Percentiles rank a stretch among this genome's conserved stretches.
Evolutionary conservation across 352 stramenopile species (phyloP).

Genomic region (Globisporangium camurandrum): DNA sequence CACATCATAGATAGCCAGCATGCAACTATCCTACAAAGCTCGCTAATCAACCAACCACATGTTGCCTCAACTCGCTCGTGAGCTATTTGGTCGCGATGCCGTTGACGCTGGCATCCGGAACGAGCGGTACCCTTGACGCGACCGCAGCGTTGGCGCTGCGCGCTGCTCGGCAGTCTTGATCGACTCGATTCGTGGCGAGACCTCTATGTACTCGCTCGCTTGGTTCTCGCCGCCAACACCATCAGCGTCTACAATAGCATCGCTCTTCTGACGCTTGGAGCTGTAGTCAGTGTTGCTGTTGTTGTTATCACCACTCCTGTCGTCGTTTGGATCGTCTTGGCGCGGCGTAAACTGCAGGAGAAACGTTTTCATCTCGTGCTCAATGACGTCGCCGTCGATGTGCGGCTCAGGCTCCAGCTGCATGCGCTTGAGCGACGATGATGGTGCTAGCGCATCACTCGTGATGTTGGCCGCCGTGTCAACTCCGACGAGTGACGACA

Average conservation of each 20-base stretch:
- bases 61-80: not conserved
- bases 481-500: too few relatives aligned
- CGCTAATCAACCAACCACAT: too few relatives aligned
- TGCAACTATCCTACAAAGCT: too few relatives aligned
- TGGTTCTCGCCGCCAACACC: constrained; percentile 1
- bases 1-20: too few relatives aligned
- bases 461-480: too few relatives aligned
- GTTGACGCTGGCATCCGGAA: constrained; percentile 49
- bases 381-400: constrained; percentile 25
- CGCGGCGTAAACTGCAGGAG: constrained; percentile 28
- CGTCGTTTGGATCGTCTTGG: not conserved
- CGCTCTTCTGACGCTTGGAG: not conserved
- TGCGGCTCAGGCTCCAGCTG: constrained; percentile 14
- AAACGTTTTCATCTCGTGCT: constrained; percentile 53
- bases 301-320: not conserved
- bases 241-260: too few relatives aligned
- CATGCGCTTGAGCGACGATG: not conserved
- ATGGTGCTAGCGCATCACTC: not conserved
- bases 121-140: constrained; percentile 34
- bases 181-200: constrained; percentile 36
- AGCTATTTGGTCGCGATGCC: constrained; percentile 11
- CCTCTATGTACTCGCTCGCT: constrained; percentile 14
- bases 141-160: constrained; percentile 36
- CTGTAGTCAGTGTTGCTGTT: constrained; percentile 2
- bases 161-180: constrained; percentile 42